Evolutionary conservation across 169 alveolate species (phyloP), one percentile per base, ranked within the genome.

Genomic region (Babesia divergens): DNA sequence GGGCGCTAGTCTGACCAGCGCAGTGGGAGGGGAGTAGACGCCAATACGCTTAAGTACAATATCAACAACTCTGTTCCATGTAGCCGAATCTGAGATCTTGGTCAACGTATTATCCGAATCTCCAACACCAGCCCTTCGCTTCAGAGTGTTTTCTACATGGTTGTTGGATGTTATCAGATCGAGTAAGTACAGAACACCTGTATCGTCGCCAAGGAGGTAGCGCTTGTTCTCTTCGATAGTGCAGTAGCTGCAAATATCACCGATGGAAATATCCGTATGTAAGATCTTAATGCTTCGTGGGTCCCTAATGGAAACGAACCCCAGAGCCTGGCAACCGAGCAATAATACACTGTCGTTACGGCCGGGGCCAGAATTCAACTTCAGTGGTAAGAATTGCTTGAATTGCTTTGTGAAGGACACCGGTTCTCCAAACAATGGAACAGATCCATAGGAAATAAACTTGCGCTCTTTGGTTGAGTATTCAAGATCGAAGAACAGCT

Each of bases 351-450:
- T 55, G 47, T 77, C 86, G 38, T 49, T 37, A 40, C 29, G 9
- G 26, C 53, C 22, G 9, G 54, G 46, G 0, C 56, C 67, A 14
- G 43, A 34, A 42, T 66, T 68, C 13, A 77, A 60, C 40, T 56
- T 65, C 38, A 77, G 68, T 18, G 86, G 86, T 24, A 77, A 18
- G 49, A 77, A 77, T 40, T 40, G 32, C 28, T 20, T 56, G 42
- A 28, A 67, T 28, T 54, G 81, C 34, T 32, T 24, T 14, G 50
- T 18, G 47, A 77, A 56, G 3, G 50, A 34, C 5, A 77, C 53
- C 31, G 82, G 75, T 13, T 77, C 86, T 6, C 82, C 82, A 29
- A 77, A 77, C 35, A 77, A 29, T 29, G 86, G 86, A n/a, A 42
- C 20, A 34, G 65, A 46, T 14, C 74, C 76, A 43, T 77, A 77